Conservation (phyloP, 2,329 filamentous ascomycete genomes). For the Ophiostoma populinum region DNA sequence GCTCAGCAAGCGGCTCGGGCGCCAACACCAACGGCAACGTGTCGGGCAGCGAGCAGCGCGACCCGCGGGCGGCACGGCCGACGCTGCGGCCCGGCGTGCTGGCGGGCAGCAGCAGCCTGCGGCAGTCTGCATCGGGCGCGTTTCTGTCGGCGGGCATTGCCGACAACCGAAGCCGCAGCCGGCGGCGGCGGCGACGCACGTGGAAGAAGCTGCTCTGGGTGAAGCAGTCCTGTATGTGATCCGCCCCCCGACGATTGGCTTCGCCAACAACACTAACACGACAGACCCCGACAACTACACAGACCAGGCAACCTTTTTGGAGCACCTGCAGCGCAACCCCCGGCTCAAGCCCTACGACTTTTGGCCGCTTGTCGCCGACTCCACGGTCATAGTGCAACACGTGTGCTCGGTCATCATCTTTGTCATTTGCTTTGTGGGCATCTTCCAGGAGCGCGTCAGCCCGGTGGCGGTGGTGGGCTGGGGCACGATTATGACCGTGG, state of each 20-base stretch:
- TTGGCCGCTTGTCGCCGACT: constrained; percentile 89
- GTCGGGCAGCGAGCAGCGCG: constrained; percentile 3
- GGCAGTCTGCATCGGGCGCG: constrained; percentile 3
- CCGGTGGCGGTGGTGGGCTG: constrained; percentile 78
- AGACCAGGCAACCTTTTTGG: constrained; percentile 89
- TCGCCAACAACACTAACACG: constrained; percentile 19
- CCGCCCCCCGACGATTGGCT: not conserved
- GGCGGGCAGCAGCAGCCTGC: constrained; percentile 12
- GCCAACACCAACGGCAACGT: not conserved
- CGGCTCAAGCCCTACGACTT: constrained; percentile 92
- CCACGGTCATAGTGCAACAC: constrained; percentile 92
- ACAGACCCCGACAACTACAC: constrained; percentile 97
- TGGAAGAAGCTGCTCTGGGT: constrained; percentile 99
- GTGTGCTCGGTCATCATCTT: constrained; percentile 92
- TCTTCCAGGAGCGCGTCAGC: constrained; percentile 72
- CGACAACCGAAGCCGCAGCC: constrained; percentile 44
- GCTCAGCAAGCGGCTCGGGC: too few species aligned
- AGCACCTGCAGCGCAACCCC: constrained; percentile 87
- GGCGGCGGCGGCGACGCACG: constrained; percentile 45
- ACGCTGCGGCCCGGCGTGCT: constrained; percentile 6
- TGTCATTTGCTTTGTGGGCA: constrained; percentile 81
- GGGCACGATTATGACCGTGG: constrained; percentile 64
- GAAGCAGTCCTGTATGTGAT: constrained; percentile 66
- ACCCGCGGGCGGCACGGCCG: constrained; percentile 1
- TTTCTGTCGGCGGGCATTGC: constrained; percentile 20